Conservation (phyloP, 139 green algal genomes). For the Chloropicon primus region DNA sequence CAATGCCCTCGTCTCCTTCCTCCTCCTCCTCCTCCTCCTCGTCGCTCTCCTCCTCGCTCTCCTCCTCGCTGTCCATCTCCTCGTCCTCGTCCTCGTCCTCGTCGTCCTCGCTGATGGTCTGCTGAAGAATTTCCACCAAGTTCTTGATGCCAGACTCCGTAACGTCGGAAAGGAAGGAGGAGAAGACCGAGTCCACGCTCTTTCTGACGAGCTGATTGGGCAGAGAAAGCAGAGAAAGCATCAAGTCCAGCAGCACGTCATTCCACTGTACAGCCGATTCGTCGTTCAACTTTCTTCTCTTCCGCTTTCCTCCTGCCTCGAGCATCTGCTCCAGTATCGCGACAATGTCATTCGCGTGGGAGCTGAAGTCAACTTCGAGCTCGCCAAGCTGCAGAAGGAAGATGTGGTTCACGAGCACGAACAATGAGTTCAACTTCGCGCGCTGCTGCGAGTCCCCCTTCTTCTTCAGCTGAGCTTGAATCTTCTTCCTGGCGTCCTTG, state of each 20-base stretch:
- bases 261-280: background rate
- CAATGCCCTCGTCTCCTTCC: background rate
- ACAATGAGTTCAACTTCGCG: background rate
- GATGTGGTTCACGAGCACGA: background rate
- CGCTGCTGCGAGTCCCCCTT: background rate
- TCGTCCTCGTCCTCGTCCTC: slow-evolving; percentile 3
- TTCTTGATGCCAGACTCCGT: slow-evolving; percentile 11
- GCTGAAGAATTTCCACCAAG: slow-evolving; percentile 11
- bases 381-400: background rate
- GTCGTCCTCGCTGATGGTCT: background rate
- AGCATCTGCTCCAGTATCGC: background rate
- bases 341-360: background rate
- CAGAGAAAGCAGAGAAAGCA: background rate
- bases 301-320: background rate
- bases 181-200: background rate
- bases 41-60: background rate
- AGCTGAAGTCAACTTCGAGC: background rate
- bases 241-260: background rate
- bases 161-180: background rate
- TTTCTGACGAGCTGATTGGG: background rate
- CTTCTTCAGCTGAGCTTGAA: background rate
- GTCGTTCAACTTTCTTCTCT: too few species aligned
- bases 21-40: slow-evolving; percentile 9
- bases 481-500: background rate
- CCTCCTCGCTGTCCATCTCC: background rate